Percentiles rank a stretch among this genome's conserved stretches.
These are phyloP conservation scores for Monosporozyma yasuniensis DNA, from an alignment of 805 yeast species.

Conservation along the genomic window DNA sequence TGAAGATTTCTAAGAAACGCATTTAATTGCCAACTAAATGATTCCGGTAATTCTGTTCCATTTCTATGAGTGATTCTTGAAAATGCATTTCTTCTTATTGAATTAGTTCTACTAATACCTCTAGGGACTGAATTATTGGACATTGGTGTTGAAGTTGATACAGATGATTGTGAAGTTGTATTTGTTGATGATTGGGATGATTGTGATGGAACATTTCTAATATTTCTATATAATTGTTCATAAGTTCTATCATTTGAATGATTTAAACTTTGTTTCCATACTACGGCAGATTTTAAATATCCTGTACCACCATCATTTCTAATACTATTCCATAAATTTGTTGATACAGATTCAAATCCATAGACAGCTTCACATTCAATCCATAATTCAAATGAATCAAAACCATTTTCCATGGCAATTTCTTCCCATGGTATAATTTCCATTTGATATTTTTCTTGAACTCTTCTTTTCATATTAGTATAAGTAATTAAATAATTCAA, in stretches of 20 bases:
- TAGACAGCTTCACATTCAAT: conserved; percentile 11
- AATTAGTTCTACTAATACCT: neutral
- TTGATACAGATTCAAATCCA: conserved; percentile 8
- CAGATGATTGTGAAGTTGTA: neutral
- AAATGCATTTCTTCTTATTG: neutral
- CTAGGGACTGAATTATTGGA: neutral
- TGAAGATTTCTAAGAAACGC: conserved; percentile 13
- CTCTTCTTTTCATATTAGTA: conserved; percentile 10
- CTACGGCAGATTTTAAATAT: conserved; percentile 9
- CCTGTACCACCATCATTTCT: conserved; percentile 14
- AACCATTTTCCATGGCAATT: conserved; percentile 12
- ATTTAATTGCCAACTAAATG: conserved; percentile 9
- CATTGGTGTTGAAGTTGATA: neutral
- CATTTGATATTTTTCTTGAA: conserved; percentile 5
- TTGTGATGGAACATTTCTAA: conserved; percentile 2
- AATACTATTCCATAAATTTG: conserved; percentile 13
- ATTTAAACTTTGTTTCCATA: conserved; percentile 17
- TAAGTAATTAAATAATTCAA: conserved; percentile 15
- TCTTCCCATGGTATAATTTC: conserved; percentile 16
- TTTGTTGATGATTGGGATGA: neutral
- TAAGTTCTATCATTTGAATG: conserved; percentile 1
- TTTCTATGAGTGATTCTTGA: neutral
- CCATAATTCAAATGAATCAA: conserved; percentile 10
- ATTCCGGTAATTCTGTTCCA: neutral
- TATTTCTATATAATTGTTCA: conserved; percentile 5